phyloP scores from a whole-genome alignment of 805 yeast genomes.

The Monosporozyma siamensis region DNA sequence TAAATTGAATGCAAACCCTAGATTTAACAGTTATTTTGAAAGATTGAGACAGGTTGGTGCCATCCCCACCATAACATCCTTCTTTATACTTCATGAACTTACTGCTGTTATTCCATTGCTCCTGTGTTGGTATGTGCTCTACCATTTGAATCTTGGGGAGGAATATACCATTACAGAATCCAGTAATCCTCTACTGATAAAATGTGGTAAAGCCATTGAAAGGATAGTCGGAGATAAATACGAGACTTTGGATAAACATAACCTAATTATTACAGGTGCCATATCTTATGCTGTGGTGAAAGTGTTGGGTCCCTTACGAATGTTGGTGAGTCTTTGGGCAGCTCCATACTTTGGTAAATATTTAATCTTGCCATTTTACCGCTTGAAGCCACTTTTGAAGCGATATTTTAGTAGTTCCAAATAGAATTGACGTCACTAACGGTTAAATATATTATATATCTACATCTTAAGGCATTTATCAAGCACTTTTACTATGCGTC shows the following conservation, averaged over 20 bases:
- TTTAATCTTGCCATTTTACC: conserved; percentile 15
- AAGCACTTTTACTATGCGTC: no score
- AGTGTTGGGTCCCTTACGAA: conserved; percentile 29
- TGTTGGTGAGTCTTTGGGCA: conserved; percentile 27
- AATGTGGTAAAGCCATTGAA: conserved; percentile 51
- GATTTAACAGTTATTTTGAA: conserved; percentile 19
- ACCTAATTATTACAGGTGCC: conserved; percentile 60
- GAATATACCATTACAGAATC: conserved; percentile 11
- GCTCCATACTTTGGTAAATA: conserved; percentile 27
- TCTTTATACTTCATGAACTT: conserved; percentile 61
- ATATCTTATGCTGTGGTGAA: conserved; percentile 66
- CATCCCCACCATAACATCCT: conserved; percentile 40
- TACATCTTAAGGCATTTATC: no score
- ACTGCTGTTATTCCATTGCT: conserved; percentile 66
- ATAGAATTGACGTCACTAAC: neutral
- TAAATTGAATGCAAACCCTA: conserved; percentile 21
- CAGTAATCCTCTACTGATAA: conserved; percentile 35
- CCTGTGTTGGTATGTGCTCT: conserved; percentile 58
- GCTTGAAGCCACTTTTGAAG: conserved; percentile 4
- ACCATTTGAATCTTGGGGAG: conserved; percentile 37
- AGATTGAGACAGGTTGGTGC: conserved; percentile 26
- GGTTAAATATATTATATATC: no score
- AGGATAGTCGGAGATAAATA: conserved; percentile 36
- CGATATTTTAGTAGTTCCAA: neutral
- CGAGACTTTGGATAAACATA: conserved; percentile 37